These are phyloP conservation scores for Cadophora sp. DNA, from an alignment of 2,329 filamentous ascomycete genomes.

Conservation along the genomic window DNA sequence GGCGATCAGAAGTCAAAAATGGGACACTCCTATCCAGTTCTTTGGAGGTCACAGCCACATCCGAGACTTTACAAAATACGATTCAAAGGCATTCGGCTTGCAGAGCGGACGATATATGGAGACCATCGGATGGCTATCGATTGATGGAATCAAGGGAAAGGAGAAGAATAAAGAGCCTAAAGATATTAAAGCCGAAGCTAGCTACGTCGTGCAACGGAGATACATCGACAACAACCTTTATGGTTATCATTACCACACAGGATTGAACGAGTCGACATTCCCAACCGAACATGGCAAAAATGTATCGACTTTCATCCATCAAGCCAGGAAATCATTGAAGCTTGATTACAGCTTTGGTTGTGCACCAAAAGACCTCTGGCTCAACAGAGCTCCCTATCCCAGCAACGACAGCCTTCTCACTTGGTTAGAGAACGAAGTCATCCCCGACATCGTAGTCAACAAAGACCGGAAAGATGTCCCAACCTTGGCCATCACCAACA, in stretches of 20 bases:
- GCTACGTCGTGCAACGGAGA: constrained; percentile 71
- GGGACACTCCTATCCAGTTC: constrained; percentile 86
- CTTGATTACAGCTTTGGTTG: constrained; percentile 84
- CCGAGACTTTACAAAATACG: constrained; percentile 81
- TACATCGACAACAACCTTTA: constrained; percentile 96
- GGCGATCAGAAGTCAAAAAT: constrained; percentile 77
- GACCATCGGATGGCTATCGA: constrained; percentile 92
- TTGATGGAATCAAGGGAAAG: constrained; percentile 63
- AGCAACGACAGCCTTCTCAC: constrained; percentile 78
- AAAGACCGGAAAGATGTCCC: constrained; percentile 64
- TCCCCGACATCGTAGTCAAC: constrained; percentile 71
- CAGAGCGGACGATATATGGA: constrained; percentile 94
- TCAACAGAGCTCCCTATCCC: constrained; percentile 79
- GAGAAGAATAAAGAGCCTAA: constrained; percentile 39
- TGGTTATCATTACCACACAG: constrained; percentile 82
- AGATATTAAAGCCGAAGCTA: constrained; percentile 45
- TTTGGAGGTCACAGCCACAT: constrained; percentile 93
- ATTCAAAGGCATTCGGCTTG: constrained; percentile 77
- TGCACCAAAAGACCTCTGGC: constrained; percentile 81
- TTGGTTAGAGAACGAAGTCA: constrained; percentile 77
- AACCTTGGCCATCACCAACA: constrained; percentile 81
- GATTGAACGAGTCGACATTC: constrained; percentile 74
- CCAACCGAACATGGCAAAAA: constrained; percentile 76
- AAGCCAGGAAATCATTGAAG: constrained; percentile 72
- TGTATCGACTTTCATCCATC: constrained; percentile 72